phyloP scores from a whole-genome alignment of 1,284 basidiomycete species.

The Kwoniella shivajii region DNA sequence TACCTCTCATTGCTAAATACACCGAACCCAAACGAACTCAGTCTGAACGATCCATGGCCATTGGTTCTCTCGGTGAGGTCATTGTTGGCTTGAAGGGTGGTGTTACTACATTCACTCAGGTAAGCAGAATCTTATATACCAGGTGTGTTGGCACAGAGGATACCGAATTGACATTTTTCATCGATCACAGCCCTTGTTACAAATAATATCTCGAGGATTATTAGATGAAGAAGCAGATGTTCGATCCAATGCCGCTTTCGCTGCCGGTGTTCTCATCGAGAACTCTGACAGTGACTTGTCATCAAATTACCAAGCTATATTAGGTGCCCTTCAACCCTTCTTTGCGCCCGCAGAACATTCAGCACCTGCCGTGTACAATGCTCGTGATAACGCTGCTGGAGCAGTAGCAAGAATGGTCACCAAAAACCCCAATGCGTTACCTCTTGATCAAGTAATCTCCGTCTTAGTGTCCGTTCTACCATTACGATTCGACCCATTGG shows the following conservation, averaged over 20 bases:
- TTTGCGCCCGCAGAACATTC: constrained; percentile 67
- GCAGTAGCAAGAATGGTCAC: constrained; percentile 86
- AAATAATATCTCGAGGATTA: constrained; percentile 81
- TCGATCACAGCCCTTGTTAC: constrained; percentile 66
- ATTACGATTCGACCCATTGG: constrained; percentile 82
- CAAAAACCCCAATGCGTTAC: constrained; percentile 78
- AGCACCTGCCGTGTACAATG: constrained; percentile 68
- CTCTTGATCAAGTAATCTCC: constrained; percentile 83
- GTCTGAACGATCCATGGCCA: constrained; percentile 89
- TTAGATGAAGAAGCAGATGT: constrained; percentile 87
- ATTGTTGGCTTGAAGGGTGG: constrained; percentile 88
- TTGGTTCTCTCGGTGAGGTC: constrained; percentile 94
- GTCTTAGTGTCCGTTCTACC: constrained; percentile 81
- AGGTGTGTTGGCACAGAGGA: neutral
- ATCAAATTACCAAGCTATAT: constrained; percentile 75
- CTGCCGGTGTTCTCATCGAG: constrained; percentile 87
- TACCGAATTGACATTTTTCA: neutral
- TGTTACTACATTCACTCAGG: constrained; percentile 81
- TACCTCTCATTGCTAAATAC: constrained; percentile 88
- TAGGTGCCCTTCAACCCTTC: constrained; percentile 77
- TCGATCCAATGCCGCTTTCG: constrained; percentile 94
- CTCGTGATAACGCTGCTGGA: constrained; percentile 94
- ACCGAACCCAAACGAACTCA: constrained; percentile 84
- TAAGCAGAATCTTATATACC: constrained; percentile 15
- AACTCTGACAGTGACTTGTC: constrained; percentile 82